phyloP scores from a whole-genome alignment of 495 filamentous ascomycete genomes.

The Penicillium ucsense region DNA sequence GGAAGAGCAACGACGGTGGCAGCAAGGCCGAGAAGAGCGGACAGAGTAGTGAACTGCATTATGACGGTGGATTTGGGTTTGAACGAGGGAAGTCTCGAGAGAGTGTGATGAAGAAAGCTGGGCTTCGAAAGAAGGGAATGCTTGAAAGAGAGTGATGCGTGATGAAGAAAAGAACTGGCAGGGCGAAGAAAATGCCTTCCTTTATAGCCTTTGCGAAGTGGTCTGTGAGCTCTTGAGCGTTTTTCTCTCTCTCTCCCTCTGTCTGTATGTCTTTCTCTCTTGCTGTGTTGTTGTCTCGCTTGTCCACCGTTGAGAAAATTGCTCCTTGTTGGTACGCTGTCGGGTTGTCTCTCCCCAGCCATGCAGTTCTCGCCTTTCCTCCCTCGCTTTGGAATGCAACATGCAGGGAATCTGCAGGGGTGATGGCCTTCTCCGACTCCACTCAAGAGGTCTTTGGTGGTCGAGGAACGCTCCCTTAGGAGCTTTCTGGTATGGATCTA shows the following conservation, averaged over 20 bases:
- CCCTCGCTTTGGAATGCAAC: conserved; percentile 23
- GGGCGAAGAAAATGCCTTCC: conserved; percentile 11
- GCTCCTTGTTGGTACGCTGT: too few relatives aligned
- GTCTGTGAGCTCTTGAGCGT: conserved; percentile 13
- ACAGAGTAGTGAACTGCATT: conserved; percentile 22
- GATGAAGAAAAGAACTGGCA: conserved; percentile 20
- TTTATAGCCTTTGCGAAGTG: conserved; percentile 29
- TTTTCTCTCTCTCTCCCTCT: not conserved
- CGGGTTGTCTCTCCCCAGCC: too few relatives aligned
- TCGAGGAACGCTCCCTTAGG: conserved; percentile 4
- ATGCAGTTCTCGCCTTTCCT: not conserved
- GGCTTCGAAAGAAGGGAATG: conserved; percentile 19
- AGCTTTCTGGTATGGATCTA: conserved; percentile 27
- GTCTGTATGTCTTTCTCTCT: conserved; percentile 2
- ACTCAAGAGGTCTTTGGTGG: conserved; percentile 5
- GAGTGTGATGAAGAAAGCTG: conserved; percentile 18
- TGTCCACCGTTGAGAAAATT: too few relatives aligned
- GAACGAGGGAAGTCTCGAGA: conserved; percentile 26
- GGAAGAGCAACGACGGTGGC: conserved; percentile 13
- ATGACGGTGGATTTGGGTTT: conserved; percentile 28
- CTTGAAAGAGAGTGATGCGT: conserved; percentile 23
- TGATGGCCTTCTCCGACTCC: conserved; percentile 11
- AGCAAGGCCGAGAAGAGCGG: conserved; percentile 16
- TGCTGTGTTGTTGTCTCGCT: not conserved
- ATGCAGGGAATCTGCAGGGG: conserved; percentile 18